Evolutionary conservation across 306 rosid genomes (phyloP), one percentile per base, ranked within the genome.

Genomic region (Quercus rubra): DNA sequence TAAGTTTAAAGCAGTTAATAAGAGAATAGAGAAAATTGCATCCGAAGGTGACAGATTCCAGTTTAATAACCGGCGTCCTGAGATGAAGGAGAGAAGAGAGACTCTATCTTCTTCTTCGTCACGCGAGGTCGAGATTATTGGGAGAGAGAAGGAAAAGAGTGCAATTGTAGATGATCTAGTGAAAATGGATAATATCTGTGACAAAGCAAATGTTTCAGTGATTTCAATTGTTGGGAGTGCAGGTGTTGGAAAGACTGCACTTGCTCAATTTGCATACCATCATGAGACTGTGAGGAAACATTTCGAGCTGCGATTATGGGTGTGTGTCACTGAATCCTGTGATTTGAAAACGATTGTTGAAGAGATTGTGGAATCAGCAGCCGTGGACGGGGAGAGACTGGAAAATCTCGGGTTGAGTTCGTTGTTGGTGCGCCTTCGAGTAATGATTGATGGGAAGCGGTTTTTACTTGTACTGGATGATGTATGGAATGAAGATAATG

Each of bases 241-340:
- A 33, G 92, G 88, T n/a, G 63, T 86, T 46, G 89, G 90, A 4
- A 88, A 88, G 74, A 88, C 92, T 1, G 12, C 92, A 4, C 86
- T 86, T 71, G 87, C 84, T 71, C 89, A 88, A 49, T 61, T 81
- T 4, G 82, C 77, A 1, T 86, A 49, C 27, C 83, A 81, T 58
- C 83, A 85, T 30, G 57, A 15, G 2, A 57, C 49, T 23, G 77
- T 83, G 10, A 68, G 21, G 0, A 15, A 3, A 4, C 57, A 75
- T 69, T 87, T 85, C 78, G 78, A 75, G 18, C 70, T 58, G 11
- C 79, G 15, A 49, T 3, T 49, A 1, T 49, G 54, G 54, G 54
- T 49, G 54, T 49, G 54, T 12, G 17, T 3, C 54, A 2, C 54
- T 49, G 54, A 49, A 0, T 13, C 54, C 4, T 49, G 12, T 49